Evolutionary conservation across 2,329 filamentous ascomycete species (phyloP), one percentile per base, ranked within the genome.

Genomic region (Tolypocladium cylindrosporum): DNA sequence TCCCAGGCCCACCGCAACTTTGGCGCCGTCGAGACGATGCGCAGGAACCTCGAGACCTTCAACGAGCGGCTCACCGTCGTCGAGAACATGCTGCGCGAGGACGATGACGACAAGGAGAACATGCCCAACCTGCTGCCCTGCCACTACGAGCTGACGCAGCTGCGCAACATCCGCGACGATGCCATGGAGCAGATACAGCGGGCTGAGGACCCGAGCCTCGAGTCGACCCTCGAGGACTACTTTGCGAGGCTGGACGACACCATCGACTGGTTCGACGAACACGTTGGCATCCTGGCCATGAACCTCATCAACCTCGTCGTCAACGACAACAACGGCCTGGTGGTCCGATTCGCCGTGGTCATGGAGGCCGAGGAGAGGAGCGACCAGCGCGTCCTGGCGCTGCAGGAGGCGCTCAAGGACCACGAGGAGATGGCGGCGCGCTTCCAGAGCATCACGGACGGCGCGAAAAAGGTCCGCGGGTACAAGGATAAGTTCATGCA

Each of bases 1-100:
- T 93, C 93, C 57, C 90, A 96, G 74, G 94, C 95, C 64, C 94
- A 99, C 75, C 85, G 93, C 62, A 97, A 99, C 75, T 99, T 99
- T 70, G 90, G 89, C 67, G 90, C 91, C 52, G 92, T 96, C 60
- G 88, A 97, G 77, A 85, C 88, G 66, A 97, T 99, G 91, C 91
- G 93, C 70, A 85, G 82, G 65, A 92, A 95, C 66, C 83, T 99
- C 66, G 90, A 96, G 74, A 88, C 82, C 16, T 97, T 99, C 67
- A 89, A 90, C 72, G 83, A 87, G 58, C 85, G 91, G 60, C 76
- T 99, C 55, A 80, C 80, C 57, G 80, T 83, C 64, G 84, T 97
- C 57, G 90, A 96, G 75, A 77, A 78, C 50, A 85, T 97, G 79
- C 76, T 99, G 66, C 79, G 79, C 59, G 84, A 92, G 67, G 93